Evolutionary conservation across 257 asterid genomes (phyloP).

Genomic region (Galeopsis tetrahit): DNA sequence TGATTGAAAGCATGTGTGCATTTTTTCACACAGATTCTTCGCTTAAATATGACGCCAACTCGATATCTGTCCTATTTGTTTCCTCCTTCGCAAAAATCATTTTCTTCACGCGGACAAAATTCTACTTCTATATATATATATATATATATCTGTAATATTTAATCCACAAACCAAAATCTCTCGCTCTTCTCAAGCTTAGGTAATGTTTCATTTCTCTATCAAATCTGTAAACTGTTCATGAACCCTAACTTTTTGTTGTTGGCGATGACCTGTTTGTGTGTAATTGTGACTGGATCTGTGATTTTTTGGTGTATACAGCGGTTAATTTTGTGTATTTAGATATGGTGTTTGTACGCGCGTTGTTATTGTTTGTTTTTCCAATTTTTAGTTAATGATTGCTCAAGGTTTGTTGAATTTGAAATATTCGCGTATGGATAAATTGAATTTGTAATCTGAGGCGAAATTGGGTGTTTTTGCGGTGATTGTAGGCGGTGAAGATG

Average conservation of each 20-base stretch:
- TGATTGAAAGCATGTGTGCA: neutral
- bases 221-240: neutral
- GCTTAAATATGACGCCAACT: constrained; percentile 46
- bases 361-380: neutral
- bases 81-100: constrained; percentile 15
- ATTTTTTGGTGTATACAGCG: constrained; percentile 20
- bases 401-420: neutral
- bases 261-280: constrained; percentile 29
- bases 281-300: constrained; percentile 40
- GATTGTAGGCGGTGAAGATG: constrained; percentile 60
- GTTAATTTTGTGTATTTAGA: constrained; percentile 13
- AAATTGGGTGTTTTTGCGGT: neutral
- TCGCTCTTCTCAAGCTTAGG: constrained; percentile 39
- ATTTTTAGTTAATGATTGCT: neutral
- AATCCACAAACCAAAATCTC: neutral
- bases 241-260: constrained; percentile 27
- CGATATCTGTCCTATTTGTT: constrained; percentile 6
- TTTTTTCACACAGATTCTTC: constrained; percentile 22
- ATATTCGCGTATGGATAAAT: neutral
- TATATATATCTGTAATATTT: neutral
- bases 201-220: neutral
- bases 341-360: constrained; percentile 6
- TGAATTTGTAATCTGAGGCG: neutral
- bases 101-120: constrained; percentile 11
- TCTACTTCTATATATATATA: neutral